Evolutionary conservation across 495 filamentous ascomycete species (phyloP).

Genomic region (Parathielavia hyrcaniae): DNA sequence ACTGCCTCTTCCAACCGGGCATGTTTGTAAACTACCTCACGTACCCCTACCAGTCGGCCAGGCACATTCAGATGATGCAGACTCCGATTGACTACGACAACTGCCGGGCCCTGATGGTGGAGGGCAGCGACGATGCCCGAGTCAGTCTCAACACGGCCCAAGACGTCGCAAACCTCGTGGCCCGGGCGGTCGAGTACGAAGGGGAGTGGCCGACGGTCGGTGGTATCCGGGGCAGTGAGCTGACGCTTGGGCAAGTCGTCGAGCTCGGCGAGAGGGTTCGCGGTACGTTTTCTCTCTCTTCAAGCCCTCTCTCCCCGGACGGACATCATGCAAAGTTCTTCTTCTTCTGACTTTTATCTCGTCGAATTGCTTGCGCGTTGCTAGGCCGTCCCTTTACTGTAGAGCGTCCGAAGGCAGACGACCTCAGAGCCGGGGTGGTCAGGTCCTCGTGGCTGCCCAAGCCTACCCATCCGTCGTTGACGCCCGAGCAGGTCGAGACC

Average conservation of each 20-base stretch:
- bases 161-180: constrained; percentile 47
- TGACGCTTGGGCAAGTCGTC: constrained; percentile 42
- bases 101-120: constrained; percentile 42
- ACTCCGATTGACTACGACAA: constrained; percentile 43
- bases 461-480: constrained; percentile 40
- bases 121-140: constrained; percentile 39
- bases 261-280: constrained; percentile 45
- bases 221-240: constrained; percentile 45
- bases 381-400: constrained; percentile 39
- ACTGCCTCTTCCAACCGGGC: constrained; percentile 53
- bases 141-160: constrained; percentile 45
- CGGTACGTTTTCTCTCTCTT: constrained; percentile 32
- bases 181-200: constrained; percentile 47
- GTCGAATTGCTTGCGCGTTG: constrained; percentile 29
- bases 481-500: constrained; percentile 35
- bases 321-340: too few species aligned
- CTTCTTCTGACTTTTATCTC: not conserved
- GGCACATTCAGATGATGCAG: constrained; percentile 42
- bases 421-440: constrained; percentile 42
- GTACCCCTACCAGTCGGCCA: constrained; percentile 44
- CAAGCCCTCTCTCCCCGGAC: not conserved
- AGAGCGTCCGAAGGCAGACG: constrained; percentile 41
- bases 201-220: constrained; percentile 52
- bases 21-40: constrained; percentile 51
- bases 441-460: constrained; percentile 42